Conservation (phyloP, 176 grass and related monocot genomes). For the Oryza glumipatula region DNA sequence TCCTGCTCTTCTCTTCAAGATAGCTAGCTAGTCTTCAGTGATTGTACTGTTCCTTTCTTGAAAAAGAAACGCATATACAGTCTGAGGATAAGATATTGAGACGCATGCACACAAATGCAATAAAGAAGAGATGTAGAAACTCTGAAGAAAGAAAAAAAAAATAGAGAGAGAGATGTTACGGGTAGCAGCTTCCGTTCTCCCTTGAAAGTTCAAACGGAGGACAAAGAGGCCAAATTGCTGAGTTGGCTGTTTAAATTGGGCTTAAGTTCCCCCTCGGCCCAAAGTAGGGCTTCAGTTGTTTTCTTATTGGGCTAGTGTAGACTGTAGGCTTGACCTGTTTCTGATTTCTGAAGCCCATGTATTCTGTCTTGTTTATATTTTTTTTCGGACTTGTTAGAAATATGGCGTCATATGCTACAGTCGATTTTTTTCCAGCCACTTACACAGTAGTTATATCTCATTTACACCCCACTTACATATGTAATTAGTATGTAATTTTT, state of each 20-base stretch:
- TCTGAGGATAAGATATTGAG: neutral
- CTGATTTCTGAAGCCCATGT: neutral
- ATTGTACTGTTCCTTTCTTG: neutral
- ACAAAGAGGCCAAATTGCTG: neutral
- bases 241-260: neutral
- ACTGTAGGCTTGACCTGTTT: neutral
- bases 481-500: no score
- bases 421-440: no score
- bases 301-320: neutral
- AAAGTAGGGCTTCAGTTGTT: neutral
- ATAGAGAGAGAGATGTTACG: neutral
- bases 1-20: neutral
- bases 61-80: neutral
- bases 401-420: no score
- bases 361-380: neutral
- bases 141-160: neutral
- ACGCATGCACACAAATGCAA: conserved; percentile 13
- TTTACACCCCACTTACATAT: no score
- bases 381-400: no score
- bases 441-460: no score
- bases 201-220: no score
- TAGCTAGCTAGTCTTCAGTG: neutral
- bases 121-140: neutral
- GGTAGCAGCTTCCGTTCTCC: neutral
- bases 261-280: neutral